Evolutionary conservation across 2,329 filamentous ascomycete species (phyloP), one percentile per base, ranked within the genome.

Genomic region (Clarireedia homoeocarpa): DNA sequence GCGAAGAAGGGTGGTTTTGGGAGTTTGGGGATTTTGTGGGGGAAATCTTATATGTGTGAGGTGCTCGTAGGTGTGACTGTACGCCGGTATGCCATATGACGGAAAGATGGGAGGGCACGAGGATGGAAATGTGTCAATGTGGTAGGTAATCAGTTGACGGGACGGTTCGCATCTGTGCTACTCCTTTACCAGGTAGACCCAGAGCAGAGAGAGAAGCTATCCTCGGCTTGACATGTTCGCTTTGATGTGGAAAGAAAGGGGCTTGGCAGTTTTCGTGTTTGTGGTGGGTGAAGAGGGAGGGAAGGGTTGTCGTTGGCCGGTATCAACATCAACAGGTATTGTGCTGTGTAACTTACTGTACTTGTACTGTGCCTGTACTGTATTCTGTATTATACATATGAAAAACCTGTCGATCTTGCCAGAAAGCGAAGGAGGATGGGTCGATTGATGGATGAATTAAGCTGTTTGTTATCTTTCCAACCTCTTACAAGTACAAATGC

Each of bases 221-320:
- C 30, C 42, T 46, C 42, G 42, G 26, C 12, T 20, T 24, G 10
- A 12, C 6, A 30, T 47, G 26, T n/a, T 48, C 51, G 45, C 23
- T 34, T 48, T 48, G 26, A 38, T 4, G 20, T 48, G 36, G 52
- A 26, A 42, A 49, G n/a, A 42, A 54, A 34, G 44, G 51, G 45
- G 24, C 51, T 54, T 54, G 44, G 51, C 45, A 23, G n/a, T 54
- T 54, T 24, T 48, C 44, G 44, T 42, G 23, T 46, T 46, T 46
- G 17, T 46, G 17, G 39, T 42, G 15, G 17, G 6, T 5, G 39
- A 42, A 42, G 30, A 20, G n/a, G n/a, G 46, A 39, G 49, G 38
- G 49, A 51, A n/a, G 17, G 38, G 38, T 14, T 45, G 39, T 52
- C 30, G 30, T 34, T 34, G 14, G 39, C 36, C 36, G 9, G 15